These are phyloP conservation scores for Pisolithus tinctorius DNA, from an alignment of 768 basidiomycete genomes.

Conservation along the genomic window DNA sequence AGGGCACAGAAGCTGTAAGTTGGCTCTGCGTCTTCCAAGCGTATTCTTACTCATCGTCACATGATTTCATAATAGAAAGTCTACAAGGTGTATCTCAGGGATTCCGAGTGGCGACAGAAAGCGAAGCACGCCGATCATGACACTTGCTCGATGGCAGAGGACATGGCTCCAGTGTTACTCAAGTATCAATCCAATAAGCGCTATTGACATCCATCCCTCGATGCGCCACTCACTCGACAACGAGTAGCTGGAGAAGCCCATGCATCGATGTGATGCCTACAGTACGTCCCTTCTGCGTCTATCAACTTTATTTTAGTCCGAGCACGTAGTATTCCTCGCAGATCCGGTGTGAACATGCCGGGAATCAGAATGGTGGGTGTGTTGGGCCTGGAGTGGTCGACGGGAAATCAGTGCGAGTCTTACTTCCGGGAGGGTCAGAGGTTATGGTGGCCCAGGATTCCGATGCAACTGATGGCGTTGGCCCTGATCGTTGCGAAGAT, in stretches of 20 bases:
- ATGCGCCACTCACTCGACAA: conserved; percentile 67
- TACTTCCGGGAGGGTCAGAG: conserved; percentile 71
- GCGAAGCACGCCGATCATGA: background rate
- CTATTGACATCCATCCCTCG: conserved; percentile 82
- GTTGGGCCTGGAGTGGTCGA: conserved; percentile 39
- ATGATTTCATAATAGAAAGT: conserved; percentile 51
- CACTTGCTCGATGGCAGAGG: conserved; percentile 12
- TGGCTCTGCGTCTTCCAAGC: conserved; percentile 15
- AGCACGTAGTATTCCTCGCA: conserved; percentile 8
- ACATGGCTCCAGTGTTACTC: conserved; percentile 43
- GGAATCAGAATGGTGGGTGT: conserved; percentile 82
- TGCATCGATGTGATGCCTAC: conserved; percentile 72
- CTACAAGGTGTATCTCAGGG: conserved; percentile 48
- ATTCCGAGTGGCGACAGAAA: conserved; percentile 1
- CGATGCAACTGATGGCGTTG: conserved; percentile 25
- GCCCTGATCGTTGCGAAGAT: conserved; percentile 5
- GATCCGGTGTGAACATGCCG: conserved; percentile 83
- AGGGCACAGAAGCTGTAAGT: conserved; percentile 87
- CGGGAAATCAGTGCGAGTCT: conserved; percentile 67
- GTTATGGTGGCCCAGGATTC: conserved; percentile 28
- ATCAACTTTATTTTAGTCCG: background rate
- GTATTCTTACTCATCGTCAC: conserved; percentile 15
- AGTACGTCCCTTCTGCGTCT: conserved; percentile 33
- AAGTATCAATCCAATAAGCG: conserved; percentile 89
- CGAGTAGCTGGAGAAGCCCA: conserved; percentile 86